A percentile compares a stretch with the other conserved stretches of the same genome.
Conservation (phyloP, 2,329 filamentous ascomycete species). For the Arthrobotrys pseudoclavata region DNA sequence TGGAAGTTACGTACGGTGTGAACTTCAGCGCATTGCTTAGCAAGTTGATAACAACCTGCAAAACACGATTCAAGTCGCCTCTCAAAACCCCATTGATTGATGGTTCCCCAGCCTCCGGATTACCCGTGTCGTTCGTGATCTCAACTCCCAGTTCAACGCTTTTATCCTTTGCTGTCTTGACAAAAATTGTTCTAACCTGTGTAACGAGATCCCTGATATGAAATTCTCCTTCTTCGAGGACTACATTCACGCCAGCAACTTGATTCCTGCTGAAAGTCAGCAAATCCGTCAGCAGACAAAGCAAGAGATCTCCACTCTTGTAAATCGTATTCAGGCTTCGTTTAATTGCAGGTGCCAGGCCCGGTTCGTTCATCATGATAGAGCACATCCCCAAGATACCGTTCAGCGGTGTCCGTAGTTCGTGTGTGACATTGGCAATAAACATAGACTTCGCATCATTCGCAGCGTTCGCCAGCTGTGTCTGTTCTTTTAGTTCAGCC, state of each 20-base stretch:
- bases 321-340: slow-evolving; percentile 88
- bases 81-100: slow-evolving; percentile 63
- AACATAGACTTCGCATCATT: slow-evolving; percentile 98
- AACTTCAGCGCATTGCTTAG: slow-evolving; percentile 87
- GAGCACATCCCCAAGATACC: slow-evolving; percentile 95
- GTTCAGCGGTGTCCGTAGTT: slow-evolving; percentile 94
- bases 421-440: slow-evolving; percentile 90
- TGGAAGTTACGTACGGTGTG: slow-evolving; percentile 69
- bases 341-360: slow-evolving; percentile 79
- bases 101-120: slow-evolving; percentile 36
- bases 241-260: slow-evolving; percentile 82
- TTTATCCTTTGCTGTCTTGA: slow-evolving; percentile 86
- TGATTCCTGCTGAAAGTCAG: slow-evolving; percentile 96
- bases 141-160: slow-evolving; percentile 79
- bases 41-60: slow-evolving; percentile 84
- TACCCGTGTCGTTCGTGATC: slow-evolving; percentile 67
- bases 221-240: slow-evolving; percentile 87
- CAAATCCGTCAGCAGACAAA: slow-evolving; percentile 89
- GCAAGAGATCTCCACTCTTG: slow-evolving; percentile 84
- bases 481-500: slow-evolving; percentile 83
- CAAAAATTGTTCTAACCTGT: slow-evolving; percentile 87
- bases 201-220: slow-evolving; percentile 83
- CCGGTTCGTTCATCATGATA: slow-evolving; percentile 93
- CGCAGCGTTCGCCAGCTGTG: slow-evolving; percentile 73
- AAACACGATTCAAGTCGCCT: slow-evolving; percentile 79